These are phyloP conservation scores for Taiozyma sp. DNA, from an alignment of 1,139 yeast genomes.

Conservation along the genomic window DNA sequence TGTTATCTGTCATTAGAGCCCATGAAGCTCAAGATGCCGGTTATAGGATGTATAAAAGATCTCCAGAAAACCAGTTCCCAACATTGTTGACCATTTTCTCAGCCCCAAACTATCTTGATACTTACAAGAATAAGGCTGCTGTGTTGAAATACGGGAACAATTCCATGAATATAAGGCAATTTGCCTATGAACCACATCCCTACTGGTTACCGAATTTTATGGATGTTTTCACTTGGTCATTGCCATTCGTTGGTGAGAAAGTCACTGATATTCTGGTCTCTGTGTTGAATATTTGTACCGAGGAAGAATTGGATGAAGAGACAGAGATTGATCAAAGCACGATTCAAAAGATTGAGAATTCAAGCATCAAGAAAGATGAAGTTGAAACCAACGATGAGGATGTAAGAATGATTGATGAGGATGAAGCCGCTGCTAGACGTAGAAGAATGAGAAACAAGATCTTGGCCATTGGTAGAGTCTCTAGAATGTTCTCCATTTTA, in stretches of 20 bases:
- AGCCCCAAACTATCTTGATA: constrained; percentile 94
- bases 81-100: constrained; percentile 87
- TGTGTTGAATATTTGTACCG: constrained; percentile 89
- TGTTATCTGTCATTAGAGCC: constrained; percentile 84
- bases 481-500: constrained; percentile 87
- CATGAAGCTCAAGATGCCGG: constrained; percentile 99
- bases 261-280: constrained; percentile 92
- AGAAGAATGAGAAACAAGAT: constrained; percentile 81
- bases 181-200: constrained; percentile 91
- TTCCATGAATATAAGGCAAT: constrained; percentile 94
- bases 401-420: constrained; percentile 14
- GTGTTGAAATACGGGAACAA: constrained; percentile 86
- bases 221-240: constrained; percentile 97
- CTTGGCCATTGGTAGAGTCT: constrained; percentile 89
- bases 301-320: constrained; percentile 86
- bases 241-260: constrained; percentile 97
- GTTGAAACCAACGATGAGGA: constrained; percentile 1
- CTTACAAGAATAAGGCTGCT: constrained; percentile 94
- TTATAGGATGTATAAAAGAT: constrained; percentile 87
- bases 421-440: constrained; percentile 31
- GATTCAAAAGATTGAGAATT: constrained; percentile 6
- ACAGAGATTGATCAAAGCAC: constrained; percentile 34
- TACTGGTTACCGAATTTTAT: constrained; percentile 96
- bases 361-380: neutral
- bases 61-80: constrained; percentile 88